Conservation (phyloP, 371 early-diverging fungal species). For the Cokeromyces recurvatus region DNA sequence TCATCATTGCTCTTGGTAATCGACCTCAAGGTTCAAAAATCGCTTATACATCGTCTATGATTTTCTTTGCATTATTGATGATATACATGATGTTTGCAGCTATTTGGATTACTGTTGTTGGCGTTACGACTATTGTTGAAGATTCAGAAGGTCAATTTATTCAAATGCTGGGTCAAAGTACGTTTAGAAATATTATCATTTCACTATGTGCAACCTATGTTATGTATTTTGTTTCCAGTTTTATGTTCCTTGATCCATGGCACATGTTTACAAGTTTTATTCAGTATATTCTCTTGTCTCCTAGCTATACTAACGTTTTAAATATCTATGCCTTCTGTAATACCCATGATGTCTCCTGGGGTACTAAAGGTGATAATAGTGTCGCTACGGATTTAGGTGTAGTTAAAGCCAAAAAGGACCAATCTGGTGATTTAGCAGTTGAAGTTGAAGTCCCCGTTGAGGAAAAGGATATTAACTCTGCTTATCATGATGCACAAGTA, state of each 20-base stretch:
- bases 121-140: constrained; percentile 31
- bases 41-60: constrained; percentile 38
- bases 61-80: constrained; percentile 54
- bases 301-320: constrained; percentile 85
- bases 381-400: constrained; percentile 44
- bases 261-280: constrained; percentile 69
- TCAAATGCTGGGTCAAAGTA: constrained; percentile 22
- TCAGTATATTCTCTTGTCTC: constrained; percentile 72
- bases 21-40: constrained; percentile 67
- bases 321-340: constrained; percentile 90
- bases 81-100: constrained; percentile 57
- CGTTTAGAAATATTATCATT: constrained; percentile 55
- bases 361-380: constrained; percentile 40
- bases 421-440: constrained; percentile 30
- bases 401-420: constrained; percentile 38
- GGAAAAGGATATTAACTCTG: constrained; percentile 70
- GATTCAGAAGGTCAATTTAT: constrained; percentile 10
- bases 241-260: constrained; percentile 68
- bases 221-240: constrained; percentile 58
- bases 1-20: constrained; percentile 75
- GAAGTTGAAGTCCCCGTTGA: constrained; percentile 73
- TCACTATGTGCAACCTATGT: constrained; percentile 62
- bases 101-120: constrained; percentile 44
- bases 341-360: constrained; percentile 76
- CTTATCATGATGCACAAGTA: constrained; percentile 66